phyloP scores from a whole-genome alignment of 305 asterid genomes.

The Fraxinus sp. region DNA sequence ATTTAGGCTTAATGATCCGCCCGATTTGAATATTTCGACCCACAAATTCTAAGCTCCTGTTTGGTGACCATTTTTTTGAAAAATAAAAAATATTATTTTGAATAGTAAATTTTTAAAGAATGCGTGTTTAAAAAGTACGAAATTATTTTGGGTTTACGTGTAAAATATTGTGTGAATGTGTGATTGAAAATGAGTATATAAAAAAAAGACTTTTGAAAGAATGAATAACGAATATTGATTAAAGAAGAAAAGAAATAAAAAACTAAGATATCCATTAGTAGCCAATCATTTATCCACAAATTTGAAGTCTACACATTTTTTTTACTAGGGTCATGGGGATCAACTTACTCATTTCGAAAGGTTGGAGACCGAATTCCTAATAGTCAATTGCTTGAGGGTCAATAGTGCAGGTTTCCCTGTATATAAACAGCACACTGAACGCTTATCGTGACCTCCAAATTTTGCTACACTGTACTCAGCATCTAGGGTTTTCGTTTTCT shows the following conservation, averaged over 20 bases:
- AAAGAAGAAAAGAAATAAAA: background rate
- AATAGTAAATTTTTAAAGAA: background rate
- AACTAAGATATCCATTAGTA: background rate
- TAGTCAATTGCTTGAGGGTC: background rate
- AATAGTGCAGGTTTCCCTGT: background rate
- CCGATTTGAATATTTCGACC: background rate
- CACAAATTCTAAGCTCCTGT: background rate
- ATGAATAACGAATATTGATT: background rate
- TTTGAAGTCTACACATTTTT: background rate
- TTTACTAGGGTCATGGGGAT: background rate
- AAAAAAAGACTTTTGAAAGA: no score
- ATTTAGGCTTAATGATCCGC: background rate
- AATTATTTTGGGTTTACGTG: background rate
- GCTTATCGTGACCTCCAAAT: background rate
- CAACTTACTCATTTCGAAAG: background rate
- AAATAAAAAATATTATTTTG: no score
- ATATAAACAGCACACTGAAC: background rate
- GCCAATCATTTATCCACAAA: background rate
- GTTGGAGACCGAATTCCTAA: background rate
- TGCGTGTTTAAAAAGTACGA: no score
- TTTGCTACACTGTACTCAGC: background rate
- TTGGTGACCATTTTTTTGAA: background rate
- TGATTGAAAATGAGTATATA: no score
- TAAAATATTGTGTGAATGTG: no score
- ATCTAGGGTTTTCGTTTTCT: background rate